A percentile compares a stretch with the other conserved stretches of the same genome.
Evolutionary conservation across 495 filamentous ascomycete species (phyloP).

Genomic region (Talaromyces trachyspermus): DNA sequence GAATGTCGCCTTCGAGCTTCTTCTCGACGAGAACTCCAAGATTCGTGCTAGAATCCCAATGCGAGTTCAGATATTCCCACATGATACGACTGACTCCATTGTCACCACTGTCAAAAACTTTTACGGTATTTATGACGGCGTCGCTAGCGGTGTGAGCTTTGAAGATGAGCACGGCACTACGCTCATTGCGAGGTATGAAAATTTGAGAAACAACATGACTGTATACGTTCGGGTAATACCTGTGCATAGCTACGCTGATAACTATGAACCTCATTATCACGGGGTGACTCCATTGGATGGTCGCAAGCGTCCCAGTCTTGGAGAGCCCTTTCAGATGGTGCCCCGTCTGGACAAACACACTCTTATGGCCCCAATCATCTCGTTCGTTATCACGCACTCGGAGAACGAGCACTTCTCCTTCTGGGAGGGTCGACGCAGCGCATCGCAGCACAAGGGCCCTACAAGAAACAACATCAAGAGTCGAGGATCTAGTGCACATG

Average conservation of each 20-base stretch:
- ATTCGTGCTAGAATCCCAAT: constrained; percentile 76
- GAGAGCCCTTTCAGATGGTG: constrained; percentile 52
- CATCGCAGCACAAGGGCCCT: constrained; percentile 66
- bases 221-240: constrained; percentile 80
- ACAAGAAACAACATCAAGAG: constrained; percentile 61
- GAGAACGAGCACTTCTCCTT: constrained; percentile 79
- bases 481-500: constrained; percentile 59
- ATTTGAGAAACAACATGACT: constrained; percentile 79
- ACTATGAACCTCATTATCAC: constrained; percentile 36
- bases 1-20: constrained; percentile 77
- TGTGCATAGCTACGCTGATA: constrained; percentile 41
- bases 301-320: constrained; percentile 42
- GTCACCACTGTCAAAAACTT: constrained; percentile 96
- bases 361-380: constrained; percentile 51
- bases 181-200: constrained; percentile 92
- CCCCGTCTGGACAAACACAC: constrained; percentile 42
- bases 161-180: constrained; percentile 80
- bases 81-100: constrained; percentile 94
- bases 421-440: constrained; percentile 70
- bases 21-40: constrained; percentile 65
- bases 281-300: constrained; percentile 31
- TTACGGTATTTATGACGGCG: constrained; percentile 79
- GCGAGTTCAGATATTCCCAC: constrained; percentile 82
- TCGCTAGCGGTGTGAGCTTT: constrained; percentile 75
- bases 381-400: constrained; percentile 60